Evolutionary conservation across 2,329 filamentous ascomycete genomes (phyloP), one percentile per base, ranked within the genome.

Genomic region (Beauveria rudraprayagi): DNA sequence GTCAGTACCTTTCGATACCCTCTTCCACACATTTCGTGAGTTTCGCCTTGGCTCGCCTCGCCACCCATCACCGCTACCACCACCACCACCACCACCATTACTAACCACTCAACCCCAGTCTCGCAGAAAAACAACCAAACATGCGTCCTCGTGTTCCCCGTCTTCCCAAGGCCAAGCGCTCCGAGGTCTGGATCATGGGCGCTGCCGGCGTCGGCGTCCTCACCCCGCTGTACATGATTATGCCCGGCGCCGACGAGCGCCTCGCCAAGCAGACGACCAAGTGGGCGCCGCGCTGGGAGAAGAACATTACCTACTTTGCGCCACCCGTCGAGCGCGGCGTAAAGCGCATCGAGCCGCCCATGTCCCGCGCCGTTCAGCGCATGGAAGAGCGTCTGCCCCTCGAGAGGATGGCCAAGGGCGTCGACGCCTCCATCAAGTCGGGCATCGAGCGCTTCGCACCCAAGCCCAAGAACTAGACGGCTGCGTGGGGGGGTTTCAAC

Each of bases 211-310:
- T 83, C 62, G 77, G 73, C 52, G 80, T 77, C 65, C 77, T 85
- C 60, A 78, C 81, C 1, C 83, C 83, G 30, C 76, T 85, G 67
- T 84, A 83, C 73, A 76, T 84, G 67, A 75, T 83, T 67, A 75
- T 83, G 61, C 83, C 82, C 28, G 80, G 81, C 41, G 80, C 80
- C 62, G 78, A 83, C 65, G 80, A 84, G 70, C 77, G 77, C 48
- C 69, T 85, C 41, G 77, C 80, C 59, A 72, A 72, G 26, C 81
- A 83, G 70, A 85, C 83, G 3, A 74, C 76, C 62, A 78, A 80
- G 67, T 85, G 83, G 83, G 83, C 82, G 4, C 81, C 82, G 19
- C 78, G 80, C 61, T 85, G 83, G 83, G 82, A 85, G 71, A 75
- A 77, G 58, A 83, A 83, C 71, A 78, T 84, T 68, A 78, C 73